Conservation (phyloP, 441 rosid species). For the Croton laevigatus region DNA sequence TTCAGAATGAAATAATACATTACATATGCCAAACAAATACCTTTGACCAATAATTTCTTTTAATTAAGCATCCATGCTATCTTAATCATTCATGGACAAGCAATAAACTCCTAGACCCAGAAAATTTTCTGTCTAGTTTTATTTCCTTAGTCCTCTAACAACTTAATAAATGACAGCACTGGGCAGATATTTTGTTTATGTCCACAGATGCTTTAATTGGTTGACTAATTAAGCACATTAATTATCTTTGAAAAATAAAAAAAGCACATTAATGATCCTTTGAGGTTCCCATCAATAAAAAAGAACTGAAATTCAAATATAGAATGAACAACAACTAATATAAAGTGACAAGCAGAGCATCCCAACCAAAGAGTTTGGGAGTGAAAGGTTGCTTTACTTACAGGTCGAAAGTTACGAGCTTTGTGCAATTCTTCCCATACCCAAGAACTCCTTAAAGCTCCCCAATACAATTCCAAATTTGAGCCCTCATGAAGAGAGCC, state of each 20-base stretch:
- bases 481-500: conserved; percentile 54
- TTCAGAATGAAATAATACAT: conserved; percentile 18
- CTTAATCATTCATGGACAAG: conserved; percentile 4
- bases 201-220: not conserved
- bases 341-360: not conserved
- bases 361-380: not conserved
- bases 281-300: not conserved
- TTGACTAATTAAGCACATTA: not conserved
- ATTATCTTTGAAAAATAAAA: not conserved
- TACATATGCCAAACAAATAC: not conserved
- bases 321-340: not conserved
- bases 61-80: not conserved
- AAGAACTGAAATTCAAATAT: not conserved
- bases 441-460: conserved; percentile 69
- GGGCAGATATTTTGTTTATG: not conserved
- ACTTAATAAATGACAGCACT: not conserved
- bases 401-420: conserved; percentile 91
- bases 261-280: not conserved
- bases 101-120: not conserved
- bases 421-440: conserved; percentile 86
- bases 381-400: conserved; percentile 34
- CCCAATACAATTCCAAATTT: conserved; percentile 76
- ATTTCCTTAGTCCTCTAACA: conserved; percentile 9
- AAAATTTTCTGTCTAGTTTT: not conserved
- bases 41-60: not conserved